These are phyloP conservation scores for Taiwanofungus camphoratus DNA, from an alignment of 1,284 basidiomycete genomes.

Conservation along the genomic window DNA sequence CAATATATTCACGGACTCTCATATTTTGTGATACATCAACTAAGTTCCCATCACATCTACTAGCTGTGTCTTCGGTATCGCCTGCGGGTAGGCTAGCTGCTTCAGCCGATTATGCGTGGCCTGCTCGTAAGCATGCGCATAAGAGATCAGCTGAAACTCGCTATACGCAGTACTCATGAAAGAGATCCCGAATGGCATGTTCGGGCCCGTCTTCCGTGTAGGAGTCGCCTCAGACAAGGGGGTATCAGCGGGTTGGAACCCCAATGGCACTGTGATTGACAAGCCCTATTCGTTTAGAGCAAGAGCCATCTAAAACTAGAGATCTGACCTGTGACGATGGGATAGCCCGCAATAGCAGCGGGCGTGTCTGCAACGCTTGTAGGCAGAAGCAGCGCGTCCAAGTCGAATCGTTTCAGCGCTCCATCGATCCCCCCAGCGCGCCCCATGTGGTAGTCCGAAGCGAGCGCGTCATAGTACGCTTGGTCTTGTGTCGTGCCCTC, in stretches of 20 bases:
- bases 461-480: slow-evolving; percentile 31
- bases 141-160: slow-evolving; percentile 52
- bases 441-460: slow-evolving; percentile 32
- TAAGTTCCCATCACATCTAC: slow-evolving; percentile 28
- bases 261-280: slow-evolving; percentile 35
- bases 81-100: slow-evolving; percentile 37
- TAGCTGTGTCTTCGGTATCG: slow-evolving; percentile 47
- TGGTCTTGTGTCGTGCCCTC: slow-evolving; percentile 32
- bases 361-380: slow-evolving; percentile 27
- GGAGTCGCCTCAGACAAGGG: slow-evolving; percentile 28
- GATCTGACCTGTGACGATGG: slow-evolving; percentile 33
- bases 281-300: slow-evolving; percentile 1
- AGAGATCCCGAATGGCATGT: slow-evolving; percentile 57
- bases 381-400: slow-evolving; percentile 42
- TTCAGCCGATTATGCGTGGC: slow-evolving; percentile 41
- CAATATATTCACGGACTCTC: neutral
- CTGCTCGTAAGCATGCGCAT: slow-evolving; percentile 65
- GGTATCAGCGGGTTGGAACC: slow-evolving; percentile 34
- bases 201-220: slow-evolving; percentile 31
- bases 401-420: slow-evolving; percentile 32
- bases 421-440: slow-evolving; percentile 41
- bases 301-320: slow-evolving; percentile 1
- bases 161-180: slow-evolving; percentile 62
- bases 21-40: too few relatives aligned
- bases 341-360: slow-evolving; percentile 38